Evolutionary conservation across 495 filamentous ascomycete species (phyloP).

Genomic region (Apodospora peruviana): DNA sequence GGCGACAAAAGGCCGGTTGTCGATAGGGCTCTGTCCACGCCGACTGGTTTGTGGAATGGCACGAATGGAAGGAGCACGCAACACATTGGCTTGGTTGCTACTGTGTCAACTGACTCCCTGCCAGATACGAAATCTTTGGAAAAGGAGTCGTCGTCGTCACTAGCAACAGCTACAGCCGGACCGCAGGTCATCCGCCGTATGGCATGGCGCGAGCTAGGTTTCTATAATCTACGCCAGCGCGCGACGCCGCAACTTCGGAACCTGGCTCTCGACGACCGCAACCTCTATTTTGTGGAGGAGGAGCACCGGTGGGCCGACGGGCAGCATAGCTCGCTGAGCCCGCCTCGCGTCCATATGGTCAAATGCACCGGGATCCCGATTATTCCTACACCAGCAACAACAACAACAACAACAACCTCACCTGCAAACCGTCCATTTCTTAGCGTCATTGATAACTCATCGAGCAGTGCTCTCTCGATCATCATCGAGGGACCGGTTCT

Average conservation of each 20-base stretch:
- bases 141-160: conserved; percentile 4
- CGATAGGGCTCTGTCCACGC: neutral
- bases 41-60: conserved; percentile 21
- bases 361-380: conserved; percentile 53
- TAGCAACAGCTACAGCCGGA: conserved; percentile 16
- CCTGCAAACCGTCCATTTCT: neutral
- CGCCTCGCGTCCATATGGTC: conserved; percentile 40
- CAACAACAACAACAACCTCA: neutral
- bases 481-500: conserved; percentile 23
- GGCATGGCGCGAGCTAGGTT: conserved; percentile 50
- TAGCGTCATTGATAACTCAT: neutral
- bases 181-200: conserved; percentile 53
- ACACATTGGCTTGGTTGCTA: neutral
- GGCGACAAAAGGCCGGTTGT: conserved; percentile 31
- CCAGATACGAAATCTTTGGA: neutral
- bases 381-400: conserved; percentile 4
- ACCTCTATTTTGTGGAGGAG: conserved; percentile 38
- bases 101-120: neutral
- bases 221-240: conserved; percentile 54
- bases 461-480: conserved; percentile 3
- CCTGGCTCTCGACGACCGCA: conserved; percentile 51
- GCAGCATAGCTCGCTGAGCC: conserved; percentile 31
- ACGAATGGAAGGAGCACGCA: neutral
- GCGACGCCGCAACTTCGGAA: conserved; percentile 47
- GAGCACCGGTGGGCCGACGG: conserved; percentile 46